A percentile compares a stretch with the other conserved stretches of the same genome.
These are phyloP conservation scores for Beta lomatogona DNA, from an alignment of 179 eudicot genomes.

Conservation along the genomic window DNA sequence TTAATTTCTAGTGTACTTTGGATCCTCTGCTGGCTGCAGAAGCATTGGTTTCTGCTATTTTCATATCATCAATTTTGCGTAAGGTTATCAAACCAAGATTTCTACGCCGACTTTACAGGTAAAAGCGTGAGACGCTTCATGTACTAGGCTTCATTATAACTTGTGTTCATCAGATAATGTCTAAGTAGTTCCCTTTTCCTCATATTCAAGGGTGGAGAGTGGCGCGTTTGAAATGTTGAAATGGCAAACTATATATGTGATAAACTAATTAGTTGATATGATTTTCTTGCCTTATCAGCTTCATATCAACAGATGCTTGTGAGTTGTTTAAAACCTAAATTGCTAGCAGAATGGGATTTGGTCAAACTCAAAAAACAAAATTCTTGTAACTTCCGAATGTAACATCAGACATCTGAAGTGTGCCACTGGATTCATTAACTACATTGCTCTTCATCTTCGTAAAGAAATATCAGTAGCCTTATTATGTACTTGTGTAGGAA, in stretches of 20 bases:
- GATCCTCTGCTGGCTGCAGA: constrained; percentile 75
- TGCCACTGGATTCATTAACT: not conserved
- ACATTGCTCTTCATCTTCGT: not conserved
- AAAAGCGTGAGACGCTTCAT: constrained; percentile 20
- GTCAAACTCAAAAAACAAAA: not conserved
- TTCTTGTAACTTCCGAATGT: not conserved
- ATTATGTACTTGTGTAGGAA: constrained; percentile 44
- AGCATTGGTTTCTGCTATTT: constrained; percentile 59
- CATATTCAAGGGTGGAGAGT: not conserved
- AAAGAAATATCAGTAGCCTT: not conserved
- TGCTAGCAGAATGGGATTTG: not conserved
- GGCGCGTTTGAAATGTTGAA: not conserved
- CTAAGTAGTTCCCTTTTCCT: not conserved
- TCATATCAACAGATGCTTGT: not conserved
- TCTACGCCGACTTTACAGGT: constrained; percentile 56
- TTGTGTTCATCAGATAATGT: not conserved
- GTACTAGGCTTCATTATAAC: not conserved
- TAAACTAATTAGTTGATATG: not conserved
- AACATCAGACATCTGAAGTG: not conserved
- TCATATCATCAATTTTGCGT: constrained; percentile 50
- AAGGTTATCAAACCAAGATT: constrained; percentile 42
- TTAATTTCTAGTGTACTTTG: constrained; percentile 61
- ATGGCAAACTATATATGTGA: not conserved
- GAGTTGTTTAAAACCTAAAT: not conserved
- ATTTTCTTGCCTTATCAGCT: too few species aligned